Evolutionary conservation across 345 rosid genomes (phyloP).

Genomic region (Eucalyptus rudis): DNA sequence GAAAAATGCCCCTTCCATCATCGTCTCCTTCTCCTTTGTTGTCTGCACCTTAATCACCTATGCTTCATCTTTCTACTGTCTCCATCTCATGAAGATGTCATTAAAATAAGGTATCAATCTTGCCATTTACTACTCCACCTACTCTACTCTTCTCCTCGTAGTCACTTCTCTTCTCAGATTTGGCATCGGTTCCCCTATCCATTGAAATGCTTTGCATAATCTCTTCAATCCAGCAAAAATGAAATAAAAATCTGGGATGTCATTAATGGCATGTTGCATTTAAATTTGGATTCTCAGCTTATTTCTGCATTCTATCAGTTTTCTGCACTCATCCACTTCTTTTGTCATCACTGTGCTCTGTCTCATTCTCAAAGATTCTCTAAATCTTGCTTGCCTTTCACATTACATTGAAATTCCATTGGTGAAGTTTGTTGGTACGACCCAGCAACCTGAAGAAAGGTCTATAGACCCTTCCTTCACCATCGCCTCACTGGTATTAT

Average conservation of each 20-base stretch:
- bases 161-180: not conserved
- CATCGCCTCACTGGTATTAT: not conserved
- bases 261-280: not conserved
- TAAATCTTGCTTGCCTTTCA: not conserved
- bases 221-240: not conserved
- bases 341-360: not conserved
- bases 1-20: too few species aligned
- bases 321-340: not conserved
- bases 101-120: not conserved
- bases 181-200: not conserved
- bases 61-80: rapidly evolving
- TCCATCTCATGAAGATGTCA: not conserved
- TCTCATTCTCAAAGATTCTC: not conserved
- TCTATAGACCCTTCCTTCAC: not conserved
- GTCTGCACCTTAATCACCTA: too few species aligned
- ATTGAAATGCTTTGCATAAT: not conserved
- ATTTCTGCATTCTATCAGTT: not conserved
- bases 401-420: not conserved
- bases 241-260: not conserved
- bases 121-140: not conserved
- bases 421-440: not conserved
- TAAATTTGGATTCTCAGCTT: not conserved
- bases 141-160: not conserved
- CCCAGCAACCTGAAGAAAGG: not conserved
- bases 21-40: too few species aligned